These are phyloP conservation scores for Pichia sp. DNA, from an alignment of 1,139 yeast species.

Conservation along the genomic window DNA sequence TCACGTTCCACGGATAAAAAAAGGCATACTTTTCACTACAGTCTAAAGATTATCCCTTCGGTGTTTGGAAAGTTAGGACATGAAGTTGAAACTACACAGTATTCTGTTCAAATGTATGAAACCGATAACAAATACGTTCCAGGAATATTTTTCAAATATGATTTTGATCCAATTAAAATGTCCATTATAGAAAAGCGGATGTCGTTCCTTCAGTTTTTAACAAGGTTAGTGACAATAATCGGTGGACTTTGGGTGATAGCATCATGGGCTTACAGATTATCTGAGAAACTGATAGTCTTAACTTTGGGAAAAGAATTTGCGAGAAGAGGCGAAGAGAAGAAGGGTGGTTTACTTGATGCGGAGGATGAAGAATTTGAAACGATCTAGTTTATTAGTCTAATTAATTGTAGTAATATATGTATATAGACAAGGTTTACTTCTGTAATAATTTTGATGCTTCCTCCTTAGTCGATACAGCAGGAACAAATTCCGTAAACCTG, in stretches of 20 bases:
- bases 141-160: conserved; percentile 78
- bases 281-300: conserved; percentile 39
- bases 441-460: conserved; percentile 13
- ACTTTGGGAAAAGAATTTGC: conserved; percentile 46
- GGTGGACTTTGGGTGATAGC: conserved; percentile 63
- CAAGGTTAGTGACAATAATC: conserved; percentile 70
- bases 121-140: conserved; percentile 41
- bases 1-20: conserved; percentile 44
- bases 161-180: conserved; percentile 80
- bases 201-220: conserved; percentile 69
- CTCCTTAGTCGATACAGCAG: conserved; percentile 22
- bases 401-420: not conserved
- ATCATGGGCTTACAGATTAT: conserved; percentile 33
- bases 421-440: conserved; percentile 3
- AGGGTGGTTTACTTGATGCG: conserved; percentile 25
- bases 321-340: conserved; percentile 49
- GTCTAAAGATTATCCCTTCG: conserved; percentile 79
- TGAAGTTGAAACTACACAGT: conserved; percentile 74
- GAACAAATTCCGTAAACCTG: conserved; percentile 25
- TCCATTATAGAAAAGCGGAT: conserved; percentile 63
- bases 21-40: conserved; percentile 48
- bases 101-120: conserved; percentile 57
- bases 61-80: conserved; percentile 64
- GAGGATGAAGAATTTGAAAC: conserved; percentile 22
- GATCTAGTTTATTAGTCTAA: conserved; percentile 13